Percentiles rank a stretch among this genome's conserved stretches.
Evolutionary conservation across 2,329 filamentous ascomycete species (phyloP).

Genomic region (Venturia pyrina): DNA sequence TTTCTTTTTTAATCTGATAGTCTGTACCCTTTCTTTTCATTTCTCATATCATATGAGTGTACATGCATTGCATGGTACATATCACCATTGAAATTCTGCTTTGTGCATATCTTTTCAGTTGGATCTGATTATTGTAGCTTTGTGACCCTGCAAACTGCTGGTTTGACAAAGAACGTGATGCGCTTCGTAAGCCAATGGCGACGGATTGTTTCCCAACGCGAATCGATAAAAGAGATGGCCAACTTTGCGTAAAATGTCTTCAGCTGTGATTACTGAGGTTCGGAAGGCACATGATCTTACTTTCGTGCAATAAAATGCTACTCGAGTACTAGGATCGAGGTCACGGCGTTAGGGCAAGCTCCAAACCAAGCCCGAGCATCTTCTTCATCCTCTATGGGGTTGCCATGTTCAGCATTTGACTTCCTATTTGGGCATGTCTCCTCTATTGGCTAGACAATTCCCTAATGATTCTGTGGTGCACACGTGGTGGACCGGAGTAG

Average conservation of each 20-base stretch:
- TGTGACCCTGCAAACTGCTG: no score
- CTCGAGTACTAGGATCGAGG: background rate
- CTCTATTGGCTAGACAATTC: background rate
- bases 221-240: no score
- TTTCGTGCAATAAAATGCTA: background rate
- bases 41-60: background rate
- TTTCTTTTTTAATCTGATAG: background rate
- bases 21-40: background rate
- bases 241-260: no score
- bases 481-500: no score
- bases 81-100: background rate
- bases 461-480: no score
- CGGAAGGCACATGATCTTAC: background rate
- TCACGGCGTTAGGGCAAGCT: background rate
- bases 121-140: background rate
- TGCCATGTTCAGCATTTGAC: background rate
- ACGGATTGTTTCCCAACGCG: no score
- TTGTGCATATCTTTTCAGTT: background rate
- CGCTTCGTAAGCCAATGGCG: no score
- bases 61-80: background rate
- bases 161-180: no score
- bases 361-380: background rate
- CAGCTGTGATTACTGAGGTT: background rate
- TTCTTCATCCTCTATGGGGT: background rate
- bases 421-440: background rate